A percentile compares a stretch with the other conserved stretches of the same genome.
phyloP scores from a whole-genome alignment of 345 rosid genomes.

The Gossypium anomalum region DNA sequence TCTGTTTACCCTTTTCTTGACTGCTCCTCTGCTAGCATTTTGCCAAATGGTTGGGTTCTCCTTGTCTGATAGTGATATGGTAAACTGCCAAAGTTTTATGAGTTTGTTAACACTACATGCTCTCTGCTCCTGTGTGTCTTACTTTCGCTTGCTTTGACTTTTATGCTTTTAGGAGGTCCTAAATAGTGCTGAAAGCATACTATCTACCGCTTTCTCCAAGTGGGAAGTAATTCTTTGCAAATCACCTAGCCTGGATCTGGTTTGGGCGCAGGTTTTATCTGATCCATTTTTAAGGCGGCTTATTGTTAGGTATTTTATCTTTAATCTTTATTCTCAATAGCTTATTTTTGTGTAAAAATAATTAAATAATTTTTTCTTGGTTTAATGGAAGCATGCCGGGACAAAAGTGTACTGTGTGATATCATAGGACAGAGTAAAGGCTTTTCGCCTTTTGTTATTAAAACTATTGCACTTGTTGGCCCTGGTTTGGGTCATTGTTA shows the following conservation, averaged over 20 bases:
- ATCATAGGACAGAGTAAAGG: background rate
- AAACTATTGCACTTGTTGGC: background rate
- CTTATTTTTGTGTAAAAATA: background rate
- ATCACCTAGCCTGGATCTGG: slow-evolving; percentile 69
- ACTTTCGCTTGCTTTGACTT: background rate
- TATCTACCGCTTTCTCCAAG: slow-evolving; percentile 61
- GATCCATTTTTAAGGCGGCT: slow-evolving; percentile 87
- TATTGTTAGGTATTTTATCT: slow-evolving; percentile 64
- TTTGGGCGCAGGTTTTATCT: slow-evolving; percentile 87
- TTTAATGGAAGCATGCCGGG: background rate
- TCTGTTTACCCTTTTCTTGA: slow-evolving; percentile 88
- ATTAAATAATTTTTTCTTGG: slow-evolving; percentile 12
- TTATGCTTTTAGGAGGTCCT: slow-evolving; percentile 45
- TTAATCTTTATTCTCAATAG: background rate
- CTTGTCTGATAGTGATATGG: slow-evolving; percentile 40
- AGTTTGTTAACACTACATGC: background rate
- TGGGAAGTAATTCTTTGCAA: slow-evolving; percentile 91
- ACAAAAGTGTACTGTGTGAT: background rate
- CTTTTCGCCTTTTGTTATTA: background rate
- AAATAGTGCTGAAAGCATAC: slow-evolving; percentile 66
- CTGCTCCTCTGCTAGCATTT: slow-evolving; percentile 89
- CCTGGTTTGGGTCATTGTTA: background rate
- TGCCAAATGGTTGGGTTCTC: slow-evolving; percentile 70
- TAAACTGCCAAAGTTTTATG: slow-evolving; percentile 28
- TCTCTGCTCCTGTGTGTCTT: slow-evolving; percentile 7